These are phyloP conservation scores for Paecilomyces variotii DNA, from an alignment of 2,329 filamentous ascomycete species.

Conservation along the genomic window DNA sequence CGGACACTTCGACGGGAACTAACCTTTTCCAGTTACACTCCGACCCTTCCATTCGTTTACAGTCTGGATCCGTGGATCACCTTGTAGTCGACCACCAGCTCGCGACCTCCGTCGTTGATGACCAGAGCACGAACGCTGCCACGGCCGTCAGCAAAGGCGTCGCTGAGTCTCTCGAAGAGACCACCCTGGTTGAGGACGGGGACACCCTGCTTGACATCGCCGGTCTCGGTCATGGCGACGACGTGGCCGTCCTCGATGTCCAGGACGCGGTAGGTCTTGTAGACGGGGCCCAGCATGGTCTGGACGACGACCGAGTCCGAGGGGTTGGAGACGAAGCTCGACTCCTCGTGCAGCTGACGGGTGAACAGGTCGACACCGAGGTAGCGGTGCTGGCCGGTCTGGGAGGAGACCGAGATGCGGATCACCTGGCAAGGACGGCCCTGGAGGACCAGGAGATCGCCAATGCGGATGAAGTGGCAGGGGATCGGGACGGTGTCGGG, in stretches of 20 bases:
- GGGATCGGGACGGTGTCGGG: conserved; percentile 95
- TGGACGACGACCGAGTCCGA: conserved; percentile 94
- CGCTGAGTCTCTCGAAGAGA: conserved; percentile 71
- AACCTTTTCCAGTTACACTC: conserved; percentile 1
- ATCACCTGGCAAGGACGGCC: conserved; percentile 99
- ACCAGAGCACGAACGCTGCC: conserved; percentile 92
- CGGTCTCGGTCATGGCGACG: conserved; percentile 97
- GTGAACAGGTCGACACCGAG: conserved; percentile 99
- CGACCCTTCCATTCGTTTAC: conserved; percentile 32
- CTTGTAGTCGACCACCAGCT: conserved; percentile 99
- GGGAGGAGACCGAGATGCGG: conserved; percentile 94
- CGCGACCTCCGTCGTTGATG: conserved; percentile 83
- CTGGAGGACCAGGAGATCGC: conserved; percentile 97
- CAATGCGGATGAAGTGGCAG: conserved; percentile 98
- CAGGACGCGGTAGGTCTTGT: conserved; percentile 99
- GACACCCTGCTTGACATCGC: conserved; percentile 94
- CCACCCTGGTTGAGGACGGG: conserved; percentile 91
- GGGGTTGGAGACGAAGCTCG: conserved; percentile 93
- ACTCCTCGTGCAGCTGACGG: conserved; percentile 99
- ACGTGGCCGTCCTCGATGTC: conserved; percentile 79
- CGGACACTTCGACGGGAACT: not conserved
- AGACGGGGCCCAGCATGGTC: conserved; percentile 98
- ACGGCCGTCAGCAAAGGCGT: conserved; percentile 83
- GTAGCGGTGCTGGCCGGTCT: conserved; percentile 99
- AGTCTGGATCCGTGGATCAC: conserved; percentile 73